Percentiles rank a stretch among this genome's conserved stretches.
Conservation (phyloP, 768 basidiomycete species). For the Macrocybe gigantea region DNA sequence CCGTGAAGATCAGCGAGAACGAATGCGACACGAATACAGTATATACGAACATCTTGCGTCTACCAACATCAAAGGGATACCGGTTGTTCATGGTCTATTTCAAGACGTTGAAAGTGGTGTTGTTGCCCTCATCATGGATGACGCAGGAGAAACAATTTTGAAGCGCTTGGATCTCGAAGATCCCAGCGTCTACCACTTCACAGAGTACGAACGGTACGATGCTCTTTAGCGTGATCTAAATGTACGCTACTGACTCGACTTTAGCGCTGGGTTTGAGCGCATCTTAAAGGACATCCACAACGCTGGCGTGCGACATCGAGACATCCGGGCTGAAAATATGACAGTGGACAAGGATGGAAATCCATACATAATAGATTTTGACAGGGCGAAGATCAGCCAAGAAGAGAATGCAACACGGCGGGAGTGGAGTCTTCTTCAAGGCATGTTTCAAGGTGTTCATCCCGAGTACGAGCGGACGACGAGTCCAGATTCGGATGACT, state of each 20-base stretch:
- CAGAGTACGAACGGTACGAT: too few species aligned
- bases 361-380: constrained; percentile 21
- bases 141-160: neutral
- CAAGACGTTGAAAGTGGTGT: constrained; percentile 2
- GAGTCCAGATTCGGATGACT: too few species aligned
- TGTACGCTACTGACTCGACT: neutral
- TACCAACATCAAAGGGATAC: constrained; percentile 1
- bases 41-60: constrained; percentile 1
- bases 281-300: constrained; percentile 15
- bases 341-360: constrained; percentile 11
- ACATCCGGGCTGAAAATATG: constrained; percentile 18
- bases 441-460: too few species aligned
- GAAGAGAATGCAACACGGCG: too few species aligned
- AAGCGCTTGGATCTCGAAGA: constrained; percentile 1
- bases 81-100: constrained; percentile 2
- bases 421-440: neutral
- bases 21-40: constrained; percentile 1
- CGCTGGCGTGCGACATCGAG: constrained; percentile 18
- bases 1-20: neutral
- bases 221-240: too few species aligned
- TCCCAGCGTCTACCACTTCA: too few species aligned
- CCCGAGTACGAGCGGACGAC: too few species aligned
- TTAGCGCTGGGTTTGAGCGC: neutral
- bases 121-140: neutral
- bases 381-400: constrained; percentile 6